These are phyloP conservation scores for Fusarium pseudocircinatum DNA, from an alignment of 2,329 filamentous ascomycete genomes.

Conservation along the genomic window DNA sequence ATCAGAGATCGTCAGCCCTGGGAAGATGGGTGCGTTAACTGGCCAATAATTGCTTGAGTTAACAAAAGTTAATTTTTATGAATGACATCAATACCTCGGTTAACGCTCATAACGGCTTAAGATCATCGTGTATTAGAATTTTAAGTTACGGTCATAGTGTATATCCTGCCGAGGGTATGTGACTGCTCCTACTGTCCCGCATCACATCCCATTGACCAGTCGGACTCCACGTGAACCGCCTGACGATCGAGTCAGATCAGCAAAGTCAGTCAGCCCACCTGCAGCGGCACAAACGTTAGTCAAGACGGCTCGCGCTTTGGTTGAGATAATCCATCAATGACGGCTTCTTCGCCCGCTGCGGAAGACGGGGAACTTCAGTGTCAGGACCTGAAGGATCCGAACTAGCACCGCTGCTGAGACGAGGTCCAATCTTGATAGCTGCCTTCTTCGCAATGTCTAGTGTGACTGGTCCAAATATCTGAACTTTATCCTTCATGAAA, in stretches of 20 bases:
- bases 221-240: background rate
- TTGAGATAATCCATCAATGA: background rate
- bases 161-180: background rate
- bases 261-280: background rate
- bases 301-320: background rate
- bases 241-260: background rate
- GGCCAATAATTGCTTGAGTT: background rate
- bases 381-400: no score
- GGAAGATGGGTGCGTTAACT: background rate
- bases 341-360: background rate
- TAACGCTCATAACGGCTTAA: background rate
- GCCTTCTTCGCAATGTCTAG: background rate
- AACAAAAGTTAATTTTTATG: background rate
- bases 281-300: background rate
- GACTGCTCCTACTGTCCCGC: background rate
- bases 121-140: background rate
- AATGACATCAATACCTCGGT: background rate
- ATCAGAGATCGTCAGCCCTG: background rate
- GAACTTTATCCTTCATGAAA: background rate
- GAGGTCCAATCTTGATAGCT: background rate
- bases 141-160: background rate
- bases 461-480: background rate
- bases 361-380: background rate
- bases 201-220: background rate
- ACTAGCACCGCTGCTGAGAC: background rate